These are phyloP conservation scores for Suillus variegatus DNA, from an alignment of 768 basidiomycete genomes.

Conservation along the genomic window DNA sequence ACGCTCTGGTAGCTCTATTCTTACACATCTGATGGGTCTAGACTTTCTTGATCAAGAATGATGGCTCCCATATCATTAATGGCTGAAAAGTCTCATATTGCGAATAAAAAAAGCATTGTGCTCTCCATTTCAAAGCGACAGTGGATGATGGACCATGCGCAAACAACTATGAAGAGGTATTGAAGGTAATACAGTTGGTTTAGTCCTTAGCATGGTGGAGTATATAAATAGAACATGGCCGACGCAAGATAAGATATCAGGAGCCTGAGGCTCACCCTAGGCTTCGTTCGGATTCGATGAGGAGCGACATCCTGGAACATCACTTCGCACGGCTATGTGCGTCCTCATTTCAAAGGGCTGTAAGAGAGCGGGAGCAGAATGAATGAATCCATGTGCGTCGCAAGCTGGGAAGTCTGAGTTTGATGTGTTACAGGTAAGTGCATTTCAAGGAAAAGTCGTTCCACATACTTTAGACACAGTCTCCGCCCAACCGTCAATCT, in stretches of 20 bases:
- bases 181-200: slow-evolving; percentile 1
- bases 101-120: background rate
- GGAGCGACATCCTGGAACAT: background rate
- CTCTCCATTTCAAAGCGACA: background rate
- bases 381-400: slow-evolving; percentile 83
- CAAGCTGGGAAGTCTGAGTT: slow-evolving; percentile 84
- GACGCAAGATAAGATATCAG: slow-evolving; percentile 6
- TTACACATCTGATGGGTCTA: background rate
- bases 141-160: too few species aligned
- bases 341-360: slow-evolving; percentile 75
- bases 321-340: background rate
- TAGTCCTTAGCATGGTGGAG: background rate
- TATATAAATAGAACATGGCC: background rate
- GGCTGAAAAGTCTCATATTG: too few species aligned
- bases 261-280: background rate
- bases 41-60: background rate
- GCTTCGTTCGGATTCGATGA: slow-evolving; percentile 1
- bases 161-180: slow-evolving; percentile 5
- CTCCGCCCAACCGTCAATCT: slow-evolving; percentile 93
- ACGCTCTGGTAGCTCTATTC: background rate
- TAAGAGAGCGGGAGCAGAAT: slow-evolving; percentile 80
- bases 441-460: slow-evolving; percentile 15
- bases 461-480: slow-evolving; percentile 80
- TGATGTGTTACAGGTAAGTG: background rate
- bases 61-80: background rate